A percentile compares a stretch with the other conserved stretches of the same genome.
Evolutionary conservation across 1,139 yeast genomes (phyloP).

Genomic region (Diutina sp.): DNA sequence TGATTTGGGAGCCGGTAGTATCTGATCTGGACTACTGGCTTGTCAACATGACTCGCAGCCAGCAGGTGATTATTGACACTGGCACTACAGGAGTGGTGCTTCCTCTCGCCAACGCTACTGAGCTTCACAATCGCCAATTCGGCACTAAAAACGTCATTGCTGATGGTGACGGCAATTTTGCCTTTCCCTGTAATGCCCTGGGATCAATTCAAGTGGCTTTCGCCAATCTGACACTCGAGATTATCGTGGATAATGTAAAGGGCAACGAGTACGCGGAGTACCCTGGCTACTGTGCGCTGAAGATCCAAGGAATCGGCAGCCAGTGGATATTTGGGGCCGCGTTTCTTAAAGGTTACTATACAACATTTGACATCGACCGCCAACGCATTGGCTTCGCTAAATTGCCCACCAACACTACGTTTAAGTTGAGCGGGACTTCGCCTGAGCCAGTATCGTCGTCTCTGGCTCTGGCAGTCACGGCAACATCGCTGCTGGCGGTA

Average conservation of each 20-base stretch:
- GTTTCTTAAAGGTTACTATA: conserved; percentile 43
- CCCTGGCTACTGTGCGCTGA: conserved; percentile 48
- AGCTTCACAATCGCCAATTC: conserved; percentile 27
- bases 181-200: conserved; percentile 42
- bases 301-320: conserved; percentile 38
- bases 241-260: conserved; percentile 32
- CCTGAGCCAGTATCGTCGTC: background rate
- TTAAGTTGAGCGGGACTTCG: conserved; percentile 1
- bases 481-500: background rate
- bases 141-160: conserved; percentile 39
- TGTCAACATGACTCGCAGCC: conserved; percentile 4
- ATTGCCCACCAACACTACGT: background rate
- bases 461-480: background rate
- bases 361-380: conserved; percentile 44
- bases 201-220: conserved; percentile 22
- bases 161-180: conserved; percentile 39
- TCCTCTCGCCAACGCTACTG: conserved; percentile 43
- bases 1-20: background rate
- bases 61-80: conserved; percentile 46
- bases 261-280: conserved; percentile 32
- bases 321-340: conserved; percentile 48
- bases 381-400: conserved; percentile 34
- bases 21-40: background rate
- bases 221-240: conserved; percentile 28
- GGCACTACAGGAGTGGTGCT: conserved; percentile 55